A percentile compares a stretch with the other conserved stretches of the same genome.
Evolutionary conservation across 75 land plant species (phyloP).

Genomic region (Cryptomeria japonica): DNA sequence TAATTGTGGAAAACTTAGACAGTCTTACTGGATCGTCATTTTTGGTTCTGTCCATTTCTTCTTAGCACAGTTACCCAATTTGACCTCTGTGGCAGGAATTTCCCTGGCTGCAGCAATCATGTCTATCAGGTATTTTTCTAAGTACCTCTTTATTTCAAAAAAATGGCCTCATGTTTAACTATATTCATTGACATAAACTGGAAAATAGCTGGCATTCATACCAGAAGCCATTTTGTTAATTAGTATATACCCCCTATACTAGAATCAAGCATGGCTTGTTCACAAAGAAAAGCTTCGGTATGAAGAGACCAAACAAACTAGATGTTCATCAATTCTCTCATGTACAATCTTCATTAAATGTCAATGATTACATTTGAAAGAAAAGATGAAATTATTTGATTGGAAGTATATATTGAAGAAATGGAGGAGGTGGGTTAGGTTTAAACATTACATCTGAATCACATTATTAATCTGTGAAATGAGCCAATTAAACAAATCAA

Average conservation of each 20-base stretch:
- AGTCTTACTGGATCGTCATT: slow-evolving; percentile 72
- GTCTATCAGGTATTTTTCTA: slow-evolving; percentile 61
- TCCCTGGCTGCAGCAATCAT: slow-evolving; percentile 83
- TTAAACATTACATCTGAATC: no score
- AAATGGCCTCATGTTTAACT: not conserved
- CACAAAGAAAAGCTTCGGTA: not conserved
- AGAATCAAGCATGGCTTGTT: not conserved
- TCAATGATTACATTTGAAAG: not conserved
- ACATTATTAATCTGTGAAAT: no score
- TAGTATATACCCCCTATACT: not conserved
- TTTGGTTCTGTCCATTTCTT: slow-evolving; percentile 76
- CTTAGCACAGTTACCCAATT: slow-evolving; percentile 76
- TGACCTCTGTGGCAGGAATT: slow-evolving; percentile 76
- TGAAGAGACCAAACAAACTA: not conserved
- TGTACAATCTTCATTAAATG: not conserved
- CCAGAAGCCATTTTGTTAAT: no score
- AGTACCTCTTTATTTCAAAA: not conserved
- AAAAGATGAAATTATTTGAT: not conserved
- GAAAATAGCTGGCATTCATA: not conserved
- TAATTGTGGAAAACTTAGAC: slow-evolving; percentile 31
- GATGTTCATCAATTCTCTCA: not conserved
- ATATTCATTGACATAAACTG: no score
- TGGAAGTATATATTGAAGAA: not conserved
- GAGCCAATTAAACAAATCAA: no score
- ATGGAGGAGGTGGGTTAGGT: not conserved